These are phyloP conservation scores for Skeletonema menzelii DNA, from an alignment of 108 stramenopile species.

Conservation along the genomic window DNA sequence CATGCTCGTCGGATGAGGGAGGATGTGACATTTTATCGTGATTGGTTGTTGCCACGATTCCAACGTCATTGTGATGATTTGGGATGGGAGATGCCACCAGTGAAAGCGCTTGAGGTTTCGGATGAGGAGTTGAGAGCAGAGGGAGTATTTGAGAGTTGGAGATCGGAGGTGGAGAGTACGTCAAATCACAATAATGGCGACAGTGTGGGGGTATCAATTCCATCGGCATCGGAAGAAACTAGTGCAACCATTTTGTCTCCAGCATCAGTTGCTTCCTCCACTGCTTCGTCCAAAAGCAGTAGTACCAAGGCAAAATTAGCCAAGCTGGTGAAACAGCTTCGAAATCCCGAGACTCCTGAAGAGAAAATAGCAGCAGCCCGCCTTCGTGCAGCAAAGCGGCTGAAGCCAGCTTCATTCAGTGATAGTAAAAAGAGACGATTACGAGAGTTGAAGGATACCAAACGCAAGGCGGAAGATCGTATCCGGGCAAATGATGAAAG, in stretches of 20 bases:
- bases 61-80: conserved; percentile 61
- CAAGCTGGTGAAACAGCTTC: neutral
- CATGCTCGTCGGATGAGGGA: conserved; percentile 84
- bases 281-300: neutral
- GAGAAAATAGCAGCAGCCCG: conserved; percentile 55
- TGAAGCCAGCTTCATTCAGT: conserved; percentile 59
- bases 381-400: conserved; percentile 48
- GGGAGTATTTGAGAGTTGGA: conserved; percentile 41
- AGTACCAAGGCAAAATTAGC: neutral
- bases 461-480: conserved; percentile 23
- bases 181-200: conserved; percentile 1
- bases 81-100: conserved; percentile 84
- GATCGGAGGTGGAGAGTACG: conserved; percentile 13
- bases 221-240: neutral
- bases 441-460: conserved; percentile 55
- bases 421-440: conserved; percentile 49
- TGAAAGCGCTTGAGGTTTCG: conserved; percentile 67
- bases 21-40: conserved; percentile 81
- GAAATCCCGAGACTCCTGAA: conserved; percentile 1
- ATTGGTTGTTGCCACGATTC: conserved; percentile 89
- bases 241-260: neutral
- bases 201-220: neutral
- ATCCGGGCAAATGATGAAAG: neutral
- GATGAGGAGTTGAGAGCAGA: conserved; percentile 52
- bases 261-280: neutral